Base-by-base conservation (phyloP, 306 rosid genomes). In the Pterocarpus macrocarpus region DNA sequence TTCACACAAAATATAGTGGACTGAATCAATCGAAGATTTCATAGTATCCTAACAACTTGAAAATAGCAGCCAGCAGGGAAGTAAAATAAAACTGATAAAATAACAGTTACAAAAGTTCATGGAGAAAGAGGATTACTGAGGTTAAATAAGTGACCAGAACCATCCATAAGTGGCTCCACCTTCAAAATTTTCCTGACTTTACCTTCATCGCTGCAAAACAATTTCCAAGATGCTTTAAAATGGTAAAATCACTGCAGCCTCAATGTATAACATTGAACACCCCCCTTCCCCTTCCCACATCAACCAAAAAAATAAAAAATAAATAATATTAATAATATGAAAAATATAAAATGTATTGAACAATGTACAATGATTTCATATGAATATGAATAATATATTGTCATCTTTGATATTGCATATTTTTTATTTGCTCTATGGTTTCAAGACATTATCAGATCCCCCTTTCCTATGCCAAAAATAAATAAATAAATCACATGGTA, bases 91-190 rank as follows among this genome's bases (percentile, higher is more conserved):
- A 17, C 47, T 58, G 14, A 52, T 36, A 13, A 57, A 55, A 73
- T 22, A 62, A 47, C 43, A n/a, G 53, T 58, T 38, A 17, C 39
- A 70, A 61, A 69, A 64, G 73, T 67, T 89, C 61, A 69, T 57
- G 83, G 63, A 80, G 73, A 64, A 82, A 77, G 83, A 75, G 67
- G 36, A 81, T 91, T 90, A 95, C 99, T 84, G 50, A 95, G 89
- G 85, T 88, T 91, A 86, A 95, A 90, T 78, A 91, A 81, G 86
- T 87, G 99, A 57, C 99, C 99, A 78, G 97, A 88, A 84, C 88
- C 90, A 76, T 95, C 97, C 1, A 82, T 91, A 83, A 93, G 93
- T 78, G 99, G 97, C 87, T 91, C 95, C 90, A 95, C 93, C 88
- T 89, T 95, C 86, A 95, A 88, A 59, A 89, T 77, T 86, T 95